Evolutionary conservation across 768 basidiomycete species (phyloP).

Genomic region (Suillus weaverae): DNA sequence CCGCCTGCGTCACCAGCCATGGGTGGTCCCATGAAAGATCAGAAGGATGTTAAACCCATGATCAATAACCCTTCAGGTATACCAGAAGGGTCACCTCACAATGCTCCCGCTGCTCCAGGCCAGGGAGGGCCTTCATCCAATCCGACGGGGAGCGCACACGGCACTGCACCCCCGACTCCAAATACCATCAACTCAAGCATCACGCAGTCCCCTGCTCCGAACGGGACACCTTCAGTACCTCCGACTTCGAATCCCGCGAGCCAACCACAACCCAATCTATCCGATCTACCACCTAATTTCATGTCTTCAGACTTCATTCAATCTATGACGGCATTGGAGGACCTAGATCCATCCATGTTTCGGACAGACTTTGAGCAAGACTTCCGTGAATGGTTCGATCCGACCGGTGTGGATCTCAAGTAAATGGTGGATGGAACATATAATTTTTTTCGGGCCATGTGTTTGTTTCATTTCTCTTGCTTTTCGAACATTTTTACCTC

Average conservation of each 20-base stretch:
- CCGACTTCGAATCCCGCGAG: constrained; percentile 24
- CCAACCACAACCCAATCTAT: constrained; percentile 19
- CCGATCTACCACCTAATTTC: constrained; percentile 24
- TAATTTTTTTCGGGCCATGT: constrained; percentile 11
- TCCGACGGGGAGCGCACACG: constrained; percentile 20
- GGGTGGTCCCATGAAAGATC: constrained; percentile 31
- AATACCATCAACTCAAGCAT: constrained; percentile 33
- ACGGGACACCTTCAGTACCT: constrained; percentile 31
- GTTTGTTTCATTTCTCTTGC: constrained; percentile 14
- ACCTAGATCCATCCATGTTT: constrained; percentile 41
- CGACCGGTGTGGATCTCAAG: constrained; percentile 40
- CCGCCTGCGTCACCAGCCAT: constrained; percentile 55
- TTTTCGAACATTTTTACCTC: constrained; percentile 9
- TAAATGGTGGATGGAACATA: constrained; percentile 12
- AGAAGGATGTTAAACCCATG: constrained; percentile 36
- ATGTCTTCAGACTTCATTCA: constrained; percentile 45
- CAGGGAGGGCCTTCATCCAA: constrained; percentile 23
- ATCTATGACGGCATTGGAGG: constrained; percentile 42
- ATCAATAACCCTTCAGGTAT: constrained; percentile 28
- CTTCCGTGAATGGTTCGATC: constrained; percentile 77
- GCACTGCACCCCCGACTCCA: constrained; percentile 41
- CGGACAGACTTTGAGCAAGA: constrained; percentile 63
- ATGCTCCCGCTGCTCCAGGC: constrained; percentile 31
- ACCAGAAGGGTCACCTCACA: constrained; percentile 45
- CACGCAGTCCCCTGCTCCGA: constrained; percentile 36